These are phyloP conservation scores for Neocallimastix lanati DNA, from an alignment of 192 early-diverging fungal species.

Conservation along the genomic window DNA sequence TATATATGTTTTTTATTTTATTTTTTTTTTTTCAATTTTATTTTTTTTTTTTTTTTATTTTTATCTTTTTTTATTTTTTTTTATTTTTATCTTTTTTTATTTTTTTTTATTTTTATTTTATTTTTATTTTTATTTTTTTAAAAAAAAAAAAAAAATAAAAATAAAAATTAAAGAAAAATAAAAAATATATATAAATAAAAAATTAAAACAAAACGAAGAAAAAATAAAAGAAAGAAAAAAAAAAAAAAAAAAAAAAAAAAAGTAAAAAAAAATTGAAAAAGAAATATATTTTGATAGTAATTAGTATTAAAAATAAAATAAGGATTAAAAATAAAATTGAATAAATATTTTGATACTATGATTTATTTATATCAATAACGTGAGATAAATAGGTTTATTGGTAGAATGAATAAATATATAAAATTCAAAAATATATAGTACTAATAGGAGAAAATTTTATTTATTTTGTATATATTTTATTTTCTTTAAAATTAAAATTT, in stretches of 20 bases:
- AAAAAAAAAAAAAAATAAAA: not conserved
- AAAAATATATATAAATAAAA: not conserved
- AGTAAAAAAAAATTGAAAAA: not conserved
- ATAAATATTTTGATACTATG: not conserved
- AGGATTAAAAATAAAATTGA: not conserved
- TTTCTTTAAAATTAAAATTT: no score
- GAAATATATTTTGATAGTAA: not conserved
- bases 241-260: no score
- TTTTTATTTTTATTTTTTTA: no score
- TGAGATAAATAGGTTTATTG: not conserved
- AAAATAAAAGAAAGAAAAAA: not conserved
- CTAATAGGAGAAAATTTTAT: not conserved
- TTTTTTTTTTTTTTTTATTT: no score
- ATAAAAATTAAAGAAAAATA: no score
- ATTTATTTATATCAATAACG: not conserved
- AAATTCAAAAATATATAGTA: not conserved
- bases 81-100: no score
- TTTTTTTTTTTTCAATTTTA: no score
- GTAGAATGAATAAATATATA: not conserved
- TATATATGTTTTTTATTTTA: no score
- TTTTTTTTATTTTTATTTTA: no score
- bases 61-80: no score
- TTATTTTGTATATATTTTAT: no score
- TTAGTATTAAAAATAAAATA: not conserved
- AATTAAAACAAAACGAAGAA: no score